phyloP scores from a whole-genome alignment of 345 rosid species.

The Triadica sebifera region DNA sequence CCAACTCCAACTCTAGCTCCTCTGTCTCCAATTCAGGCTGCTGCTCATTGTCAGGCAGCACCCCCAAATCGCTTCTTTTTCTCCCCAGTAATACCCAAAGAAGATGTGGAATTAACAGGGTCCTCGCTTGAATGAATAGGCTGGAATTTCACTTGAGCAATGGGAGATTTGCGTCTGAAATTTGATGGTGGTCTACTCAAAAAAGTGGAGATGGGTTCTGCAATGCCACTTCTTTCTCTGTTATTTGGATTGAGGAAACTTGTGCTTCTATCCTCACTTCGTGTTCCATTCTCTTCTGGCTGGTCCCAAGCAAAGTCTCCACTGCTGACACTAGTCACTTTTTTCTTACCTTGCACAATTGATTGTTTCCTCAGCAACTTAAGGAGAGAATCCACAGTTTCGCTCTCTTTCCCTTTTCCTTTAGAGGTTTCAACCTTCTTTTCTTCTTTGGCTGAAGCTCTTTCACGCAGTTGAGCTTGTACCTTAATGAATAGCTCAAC shows the following conservation, averaged over 20 bases:
- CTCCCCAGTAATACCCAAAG: constrained; percentile 34
- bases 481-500: constrained; percentile 86
- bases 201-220: constrained; percentile 40
- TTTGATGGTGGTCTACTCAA: constrained; percentile 70
- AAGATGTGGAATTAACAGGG: constrained; percentile 32
- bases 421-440: constrained; percentile 48
- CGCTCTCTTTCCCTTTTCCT: constrained; percentile 61
- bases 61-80: constrained; percentile 36
- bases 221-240: constrained; percentile 20
- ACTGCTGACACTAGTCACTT: constrained; percentile 26
- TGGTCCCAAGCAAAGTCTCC: constrained; percentile 35
- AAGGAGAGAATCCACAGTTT: constrained; percentile 78
- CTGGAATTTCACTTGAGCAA: constrained; percentile 52
- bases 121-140: constrained; percentile 47
- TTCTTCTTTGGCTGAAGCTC: constrained; percentile 70
- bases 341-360: constrained; percentile 56
- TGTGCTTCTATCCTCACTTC: constrained; percentile 40
- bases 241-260: constrained; percentile 28
- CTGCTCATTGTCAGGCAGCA: constrained; percentile 32
- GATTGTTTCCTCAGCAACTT: constrained; percentile 82
- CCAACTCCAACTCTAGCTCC: constrained; percentile 32
- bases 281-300: constrained; percentile 25
- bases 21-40: constrained; percentile 28
- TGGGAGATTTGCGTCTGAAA: constrained; percentile 72
- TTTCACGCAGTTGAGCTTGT: constrained; percentile 80